These are phyloP conservation scores for Euphorbia celastroides DNA, from an alignment of 441 rosid species.

Conservation along the genomic window DNA sequence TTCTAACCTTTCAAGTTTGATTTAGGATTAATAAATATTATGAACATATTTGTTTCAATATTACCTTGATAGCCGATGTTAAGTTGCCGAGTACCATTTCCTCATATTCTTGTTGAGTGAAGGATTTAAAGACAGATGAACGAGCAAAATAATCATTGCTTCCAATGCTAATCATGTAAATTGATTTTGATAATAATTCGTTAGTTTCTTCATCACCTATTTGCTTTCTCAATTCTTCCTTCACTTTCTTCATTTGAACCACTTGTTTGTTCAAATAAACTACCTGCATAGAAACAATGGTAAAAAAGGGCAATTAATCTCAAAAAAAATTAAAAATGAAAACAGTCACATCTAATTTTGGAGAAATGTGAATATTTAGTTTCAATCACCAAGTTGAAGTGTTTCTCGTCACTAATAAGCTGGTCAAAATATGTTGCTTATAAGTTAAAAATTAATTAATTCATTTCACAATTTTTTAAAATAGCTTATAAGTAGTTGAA, in stretches of 20 bases:
- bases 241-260: slow-evolving; percentile 33
- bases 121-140: slow-evolving; percentile 33
- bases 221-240: slow-evolving; percentile 23
- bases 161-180: slow-evolving; percentile 61
- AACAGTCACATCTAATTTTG: no score
- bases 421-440: no score
- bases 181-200: slow-evolving; percentile 41
- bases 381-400: no score
- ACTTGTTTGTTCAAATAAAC: slow-evolving; percentile 31
- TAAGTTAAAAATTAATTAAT: no score
- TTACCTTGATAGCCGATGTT: slow-evolving; percentile 44
- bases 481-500: no score
- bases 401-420: no score
- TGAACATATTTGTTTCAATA: slow-evolving; percentile 37
- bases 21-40: slow-evolving; percentile 37
- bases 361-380: no score
- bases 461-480: no score
- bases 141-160: slow-evolving; percentile 74
- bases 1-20: neutral
- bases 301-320: neutral
- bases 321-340: neutral
- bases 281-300: slow-evolving; percentile 15
- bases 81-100: slow-evolving; percentile 39
- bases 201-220: slow-evolving; percentile 34
- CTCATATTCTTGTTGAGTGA: slow-evolving; percentile 37